Conservation (phyloP, 2,329 filamentous ascomycete genomes). For the Leptographium wingfieldii region DNA sequence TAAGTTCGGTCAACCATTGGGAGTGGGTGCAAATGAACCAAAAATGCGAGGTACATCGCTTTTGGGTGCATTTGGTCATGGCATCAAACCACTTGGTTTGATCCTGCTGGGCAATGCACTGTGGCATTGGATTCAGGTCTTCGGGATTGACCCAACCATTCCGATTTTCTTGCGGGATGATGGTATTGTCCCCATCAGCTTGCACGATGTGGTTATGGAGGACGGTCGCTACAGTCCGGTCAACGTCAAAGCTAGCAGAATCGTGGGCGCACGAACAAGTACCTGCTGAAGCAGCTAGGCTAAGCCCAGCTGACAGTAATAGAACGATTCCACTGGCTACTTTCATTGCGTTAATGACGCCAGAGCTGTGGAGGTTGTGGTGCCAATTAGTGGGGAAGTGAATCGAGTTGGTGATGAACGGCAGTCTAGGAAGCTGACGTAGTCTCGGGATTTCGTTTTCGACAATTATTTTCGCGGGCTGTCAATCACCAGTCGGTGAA, state of each 20-base stretch:
- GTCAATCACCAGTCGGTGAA: too few species aligned
- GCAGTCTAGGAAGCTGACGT: too few species aligned
- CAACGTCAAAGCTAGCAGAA: too few species aligned
- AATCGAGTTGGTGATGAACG: too few species aligned
- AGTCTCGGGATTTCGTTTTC: too few species aligned
- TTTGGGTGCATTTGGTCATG: not conserved
- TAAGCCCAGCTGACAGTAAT: not conserved
- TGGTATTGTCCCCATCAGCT: not conserved
- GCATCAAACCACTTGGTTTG: not conserved
- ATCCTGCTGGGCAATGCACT: constrained; percentile 2
- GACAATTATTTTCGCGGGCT: too few species aligned
- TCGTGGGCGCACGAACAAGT: not conserved
- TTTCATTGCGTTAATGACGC: not conserved
- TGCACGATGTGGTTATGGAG: not conserved
- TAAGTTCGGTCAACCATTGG: constrained; percentile 1
- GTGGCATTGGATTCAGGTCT: not conserved
- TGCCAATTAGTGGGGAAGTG: too few species aligned
- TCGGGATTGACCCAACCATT: constrained; percentile 1
- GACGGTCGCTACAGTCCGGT: not conserved
- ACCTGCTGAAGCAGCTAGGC: not conserved
- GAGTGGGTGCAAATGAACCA: not conserved
- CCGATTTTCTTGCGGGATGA: not conserved
- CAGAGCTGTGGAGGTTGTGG: too few species aligned
- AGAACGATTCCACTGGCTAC: not conserved
- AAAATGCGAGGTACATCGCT: not conserved